phyloP scores from a whole-genome alignment of 306 rosid species.

The Mucuna pruriens region DNA sequence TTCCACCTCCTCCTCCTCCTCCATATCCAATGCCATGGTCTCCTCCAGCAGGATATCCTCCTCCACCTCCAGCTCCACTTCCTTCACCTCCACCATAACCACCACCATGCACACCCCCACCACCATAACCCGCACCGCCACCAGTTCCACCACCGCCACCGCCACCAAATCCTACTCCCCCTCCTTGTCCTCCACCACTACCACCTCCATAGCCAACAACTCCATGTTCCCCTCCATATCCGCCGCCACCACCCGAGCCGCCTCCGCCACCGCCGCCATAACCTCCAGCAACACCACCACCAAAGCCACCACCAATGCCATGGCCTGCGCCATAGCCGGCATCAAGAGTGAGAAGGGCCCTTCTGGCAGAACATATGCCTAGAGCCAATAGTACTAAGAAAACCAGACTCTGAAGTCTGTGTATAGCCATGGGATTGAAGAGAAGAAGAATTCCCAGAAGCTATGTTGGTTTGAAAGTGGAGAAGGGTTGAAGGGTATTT shows the following conservation, averaged over 20 bases:
- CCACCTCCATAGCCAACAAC: constrained; percentile 50
- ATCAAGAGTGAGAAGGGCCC: constrained; percentile 57
- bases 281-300: constrained; percentile 37
- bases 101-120: neutral
- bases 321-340: constrained; percentile 33
- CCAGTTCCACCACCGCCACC: constrained; percentile 38
- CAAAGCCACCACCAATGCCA: constrained; percentile 23
- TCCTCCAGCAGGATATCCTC: constrained; percentile 33
- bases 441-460: constrained; percentile 15
- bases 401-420: constrained; percentile 37
- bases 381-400: constrained; percentile 55
- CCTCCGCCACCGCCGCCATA: constrained; percentile 38
- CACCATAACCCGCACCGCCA: neutral
- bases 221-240: constrained; percentile 46
- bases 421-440: constrained; percentile 53
- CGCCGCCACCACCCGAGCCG: constrained; percentile 30
- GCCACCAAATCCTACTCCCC: constrained; percentile 38
- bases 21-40: constrained; percentile 31
- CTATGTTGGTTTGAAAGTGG: constrained; percentile 32
- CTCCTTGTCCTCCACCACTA: constrained; percentile 47
- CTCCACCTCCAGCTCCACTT: constrained; percentile 28
- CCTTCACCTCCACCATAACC: constrained; percentile 34
- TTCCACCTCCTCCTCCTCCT: constrained; percentile 45
- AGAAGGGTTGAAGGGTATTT: constrained; percentile 44
- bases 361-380: constrained; percentile 61